Conservation (phyloP, 176 grass and related monocot genomes). For the Triticum monococcum region DNA sequence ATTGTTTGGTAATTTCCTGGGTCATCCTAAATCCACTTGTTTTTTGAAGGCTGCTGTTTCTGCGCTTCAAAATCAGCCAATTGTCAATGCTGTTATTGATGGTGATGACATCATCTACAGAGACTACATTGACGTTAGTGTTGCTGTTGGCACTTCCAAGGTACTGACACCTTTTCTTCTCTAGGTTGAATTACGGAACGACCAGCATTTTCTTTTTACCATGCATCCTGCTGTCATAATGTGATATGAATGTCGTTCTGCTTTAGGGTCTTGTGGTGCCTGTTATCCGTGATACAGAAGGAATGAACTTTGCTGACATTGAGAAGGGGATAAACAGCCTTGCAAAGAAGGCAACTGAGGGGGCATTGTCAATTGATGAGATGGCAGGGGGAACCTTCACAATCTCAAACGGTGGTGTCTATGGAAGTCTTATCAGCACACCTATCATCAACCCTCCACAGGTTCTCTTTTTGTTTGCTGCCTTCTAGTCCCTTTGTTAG, state of each 20-base stretch:
- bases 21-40: slow-evolving; percentile 24
- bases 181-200: slow-evolving; percentile 14
- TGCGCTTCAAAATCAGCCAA: slow-evolving; percentile 72
- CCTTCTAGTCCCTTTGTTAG: not conserved
- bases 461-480: slow-evolving; percentile 28
- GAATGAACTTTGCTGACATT: slow-evolving; percentile 75
- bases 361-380: slow-evolving; percentile 80
- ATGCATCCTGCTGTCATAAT: not conserved
- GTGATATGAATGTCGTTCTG: not conserved
- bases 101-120: slow-evolving; percentile 84
- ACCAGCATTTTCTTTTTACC: not conserved
- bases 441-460: slow-evolving; percentile 88
- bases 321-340: slow-evolving; percentile 80
- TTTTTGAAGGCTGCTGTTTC: slow-evolving; percentile 68
- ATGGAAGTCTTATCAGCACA: slow-evolving; percentile 85
- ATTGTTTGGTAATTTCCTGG: not conserved
- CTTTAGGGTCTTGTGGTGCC: slow-evolving; percentile 77
- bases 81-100: slow-evolving; percentile 82
- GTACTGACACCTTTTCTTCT: slow-evolving; percentile 27
- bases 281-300: slow-evolving; percentile 66
- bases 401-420: slow-evolving; percentile 83
- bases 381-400: slow-evolving; percentile 91
- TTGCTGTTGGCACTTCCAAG: slow-evolving; percentile 83
- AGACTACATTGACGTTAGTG: slow-evolving; percentile 73
- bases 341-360: slow-evolving; percentile 75